These are phyloP conservation scores for Trametes cingulata DNA, from an alignment of 768 basidiomycete genomes.

Conservation along the genomic window DNA sequence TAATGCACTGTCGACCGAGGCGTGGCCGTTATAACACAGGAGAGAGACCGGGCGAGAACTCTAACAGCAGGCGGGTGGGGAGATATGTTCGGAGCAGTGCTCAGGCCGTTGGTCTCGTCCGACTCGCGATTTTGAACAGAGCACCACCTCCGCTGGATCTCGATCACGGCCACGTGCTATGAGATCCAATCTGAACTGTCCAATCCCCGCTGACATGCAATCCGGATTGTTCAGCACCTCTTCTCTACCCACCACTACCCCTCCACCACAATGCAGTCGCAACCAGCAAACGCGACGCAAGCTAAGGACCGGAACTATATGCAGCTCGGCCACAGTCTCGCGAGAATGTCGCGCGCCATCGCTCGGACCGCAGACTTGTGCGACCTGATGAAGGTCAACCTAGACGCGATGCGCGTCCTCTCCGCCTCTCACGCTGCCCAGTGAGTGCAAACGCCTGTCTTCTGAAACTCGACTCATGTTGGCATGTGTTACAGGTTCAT, in stretches of 20 bases:
- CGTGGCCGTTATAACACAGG: not conserved
- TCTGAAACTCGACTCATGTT: not conserved
- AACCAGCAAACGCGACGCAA: constrained; percentile 66
- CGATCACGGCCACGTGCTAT: constrained; percentile 6
- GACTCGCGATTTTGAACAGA: constrained; percentile 4
- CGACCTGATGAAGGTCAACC: constrained; percentile 71
- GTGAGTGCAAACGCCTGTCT: constrained; percentile 48
- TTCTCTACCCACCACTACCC: not conserved
- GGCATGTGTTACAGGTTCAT: constrained; percentile 42
- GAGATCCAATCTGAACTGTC: not conserved
- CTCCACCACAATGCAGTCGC: constrained; percentile 25
- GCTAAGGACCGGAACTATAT: constrained; percentile 81
- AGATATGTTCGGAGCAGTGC: not conserved
- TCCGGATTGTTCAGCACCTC: not conserved
- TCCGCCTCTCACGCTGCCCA: constrained; percentile 81
- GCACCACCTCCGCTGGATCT: not conserved
- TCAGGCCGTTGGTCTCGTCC: constrained; percentile 1
- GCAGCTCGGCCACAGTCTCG: constrained; percentile 70
- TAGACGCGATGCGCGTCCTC: constrained; percentile 77
- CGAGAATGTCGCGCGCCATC: constrained; percentile 66
- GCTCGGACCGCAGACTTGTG: constrained; percentile 75
- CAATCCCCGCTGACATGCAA: not conserved
- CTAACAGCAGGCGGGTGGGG: not conserved
- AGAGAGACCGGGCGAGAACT: not conserved
- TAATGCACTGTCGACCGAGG: not conserved